A percentile compares a stretch with the other conserved stretches of the same genome.
Evolutionary conservation across 1,284 basidiomycete species (phyloP).

Genomic region (Malassezia globosa): DNA sequence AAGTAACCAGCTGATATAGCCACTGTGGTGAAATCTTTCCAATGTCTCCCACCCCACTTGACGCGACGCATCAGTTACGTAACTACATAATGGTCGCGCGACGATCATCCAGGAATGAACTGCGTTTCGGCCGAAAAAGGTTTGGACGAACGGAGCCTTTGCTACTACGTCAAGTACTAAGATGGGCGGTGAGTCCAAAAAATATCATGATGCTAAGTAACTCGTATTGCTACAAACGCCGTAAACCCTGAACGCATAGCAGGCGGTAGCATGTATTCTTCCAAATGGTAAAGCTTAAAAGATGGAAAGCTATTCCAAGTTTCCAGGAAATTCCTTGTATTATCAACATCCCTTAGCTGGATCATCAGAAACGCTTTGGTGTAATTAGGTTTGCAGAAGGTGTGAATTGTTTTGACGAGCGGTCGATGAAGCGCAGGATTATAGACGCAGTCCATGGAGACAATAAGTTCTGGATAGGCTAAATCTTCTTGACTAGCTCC

Average conservation of each 20-base stretch:
- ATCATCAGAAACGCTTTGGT: constrained; percentile 28
- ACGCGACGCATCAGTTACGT: background rate
- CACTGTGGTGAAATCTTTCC: no score
- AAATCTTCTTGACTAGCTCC: background rate
- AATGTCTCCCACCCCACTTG: no score
- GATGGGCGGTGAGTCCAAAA: no score
- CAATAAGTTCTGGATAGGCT: constrained; percentile 20
- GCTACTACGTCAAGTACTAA: no score
- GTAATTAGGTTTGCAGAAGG: constrained; percentile 20
- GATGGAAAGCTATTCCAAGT: constrained; percentile 18
- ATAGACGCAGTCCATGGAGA: constrained; percentile 38
- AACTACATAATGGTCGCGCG: no score
- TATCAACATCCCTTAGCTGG: constrained; percentile 32
- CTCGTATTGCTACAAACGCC: constrained; percentile 7
- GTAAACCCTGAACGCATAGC: constrained; percentile 5
- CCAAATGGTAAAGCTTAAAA: constrained; percentile 22
- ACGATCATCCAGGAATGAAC: no score
- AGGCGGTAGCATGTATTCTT: constrained; percentile 9
- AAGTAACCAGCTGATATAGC: no score
- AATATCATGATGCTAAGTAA: constrained; percentile 1
- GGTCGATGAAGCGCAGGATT: constrained; percentile 34
- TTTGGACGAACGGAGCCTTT: no score
- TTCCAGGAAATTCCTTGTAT: constrained; percentile 22
- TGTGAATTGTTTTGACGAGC: constrained; percentile 27
- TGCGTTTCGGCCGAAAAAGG: no score